Conservation (phyloP, 768 basidiomycete genomes). For the Trametes elegans region DNA sequence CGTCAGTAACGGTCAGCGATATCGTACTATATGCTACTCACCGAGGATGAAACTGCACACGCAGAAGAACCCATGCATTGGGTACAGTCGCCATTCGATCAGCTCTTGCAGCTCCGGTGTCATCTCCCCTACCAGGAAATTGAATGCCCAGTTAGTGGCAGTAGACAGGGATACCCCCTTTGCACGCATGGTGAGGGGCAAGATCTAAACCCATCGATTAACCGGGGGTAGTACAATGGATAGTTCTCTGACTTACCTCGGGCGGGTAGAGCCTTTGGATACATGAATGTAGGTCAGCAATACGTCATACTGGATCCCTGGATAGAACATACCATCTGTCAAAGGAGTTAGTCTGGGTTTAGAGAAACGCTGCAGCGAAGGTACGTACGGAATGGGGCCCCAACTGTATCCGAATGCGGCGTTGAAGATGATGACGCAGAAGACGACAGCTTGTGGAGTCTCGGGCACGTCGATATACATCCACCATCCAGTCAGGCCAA, state of each 20-base stretch:
- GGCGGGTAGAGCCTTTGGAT: constrained; percentile 64
- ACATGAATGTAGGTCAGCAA: neutral
- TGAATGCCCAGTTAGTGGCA: constrained; percentile 83
- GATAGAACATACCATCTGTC: neutral
- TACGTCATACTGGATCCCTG: too few species aligned
- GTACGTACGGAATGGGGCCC: constrained; percentile 81
- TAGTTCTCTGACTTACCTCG: constrained; percentile 61
- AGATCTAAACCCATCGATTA: constrained; percentile 51
- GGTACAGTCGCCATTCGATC: constrained; percentile 90
- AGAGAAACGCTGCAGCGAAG: neutral
- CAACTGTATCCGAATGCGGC: constrained; percentile 92
- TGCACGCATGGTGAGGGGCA: constrained; percentile 85
- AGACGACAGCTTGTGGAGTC: constrained; percentile 85
- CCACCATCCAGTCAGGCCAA: constrained; percentile 87
- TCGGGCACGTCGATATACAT: constrained; percentile 85
- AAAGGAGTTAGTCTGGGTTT: neutral
- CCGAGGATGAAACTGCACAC: constrained; percentile 81
- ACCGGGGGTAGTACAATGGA: neutral
- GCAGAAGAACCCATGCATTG: constrained; percentile 95
- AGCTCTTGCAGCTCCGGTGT: constrained; percentile 86
- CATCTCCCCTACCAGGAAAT: constrained; percentile 84
- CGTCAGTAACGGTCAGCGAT: constrained; percentile 1
- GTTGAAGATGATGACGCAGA: constrained; percentile 89
- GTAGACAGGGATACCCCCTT: constrained; percentile 97
- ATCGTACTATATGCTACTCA: constrained; percentile 28